Base-by-base conservation (phyloP, 805 yeast species). In the Hermanozyma aechmeae region DNA sequence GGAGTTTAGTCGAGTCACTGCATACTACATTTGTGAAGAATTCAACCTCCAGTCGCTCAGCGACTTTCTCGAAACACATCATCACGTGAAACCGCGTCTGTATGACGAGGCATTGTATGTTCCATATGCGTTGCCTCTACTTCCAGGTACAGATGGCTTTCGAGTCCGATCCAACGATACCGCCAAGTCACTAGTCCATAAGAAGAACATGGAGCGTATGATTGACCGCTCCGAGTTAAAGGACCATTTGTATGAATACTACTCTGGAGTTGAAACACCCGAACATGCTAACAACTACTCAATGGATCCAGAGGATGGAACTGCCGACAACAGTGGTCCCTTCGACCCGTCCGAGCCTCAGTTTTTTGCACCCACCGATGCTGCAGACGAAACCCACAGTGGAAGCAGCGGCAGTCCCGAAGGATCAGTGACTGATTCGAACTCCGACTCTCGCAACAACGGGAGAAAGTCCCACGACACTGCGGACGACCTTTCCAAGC, bases 281-380 rank as follows among this genome's bases (percentile, higher is more conserved):
- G 79, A 68, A 36, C 76, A 72, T 45, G 70, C 68, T 14, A 61
- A 63, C 33, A 68, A 58, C 38, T 61, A 60, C 38, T 53, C 61
- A 2, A 61, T 61, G 68, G 68, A 61, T 34, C 69, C 67, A 29
- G 72, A 49, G 26, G 37, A 43, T 38, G 68, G 57, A 32, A 51
- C 53, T 32, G 58, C 46, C 35, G 65, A 61, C 25, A 57, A 56
- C 29, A 68, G 61, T 17, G 76, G 78, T 5, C 63, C 65, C n/a
- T 83, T 84, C 51, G 85, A 86, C 50, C 96, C 96, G 0, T 75
- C 86, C 11, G 96, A 86, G 48, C 96, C 96, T 0, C 96, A 86
- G 46, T 84, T 71, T 46, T 86, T 86, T 54, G 79, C 87, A 2
- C 68, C 71, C 3, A 39, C 41, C 22, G 22, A 20, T n/a, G 9